These are phyloP conservation scores for Forsythia suspensa DNA, from an alignment of 257 asterid species.

Conservation along the genomic window DNA sequence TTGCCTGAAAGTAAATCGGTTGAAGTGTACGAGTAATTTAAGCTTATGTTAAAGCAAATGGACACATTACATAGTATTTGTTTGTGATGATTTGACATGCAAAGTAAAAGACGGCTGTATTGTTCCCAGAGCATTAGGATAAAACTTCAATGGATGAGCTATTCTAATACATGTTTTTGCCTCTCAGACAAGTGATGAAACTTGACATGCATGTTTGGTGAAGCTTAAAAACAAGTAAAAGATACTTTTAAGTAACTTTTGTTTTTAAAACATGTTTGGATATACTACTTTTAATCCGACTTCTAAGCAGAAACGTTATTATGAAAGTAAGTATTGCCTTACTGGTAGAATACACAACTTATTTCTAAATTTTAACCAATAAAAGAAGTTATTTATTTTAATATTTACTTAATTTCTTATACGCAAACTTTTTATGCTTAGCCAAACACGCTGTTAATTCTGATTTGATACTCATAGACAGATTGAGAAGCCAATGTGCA, in stretches of 20 bases:
- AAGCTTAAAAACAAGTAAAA: not conserved
- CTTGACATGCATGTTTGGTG: not conserved
- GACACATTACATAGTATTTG: not conserved
- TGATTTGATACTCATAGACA: not conserved
- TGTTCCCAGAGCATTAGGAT: not conserved
- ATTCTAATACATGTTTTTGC: not conserved
- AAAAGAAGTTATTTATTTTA: not conserved
- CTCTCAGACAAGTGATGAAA: constrained; percentile 3
- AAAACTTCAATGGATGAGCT: not conserved
- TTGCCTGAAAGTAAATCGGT: not conserved
- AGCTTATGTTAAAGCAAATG: not conserved
- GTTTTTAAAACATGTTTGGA: not conserved
- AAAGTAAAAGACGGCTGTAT: not conserved
- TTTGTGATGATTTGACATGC: not conserved
- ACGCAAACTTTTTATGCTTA: not conserved
- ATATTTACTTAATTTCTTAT: not conserved
- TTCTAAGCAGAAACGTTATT: not conserved
- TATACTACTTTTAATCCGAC: not conserved
- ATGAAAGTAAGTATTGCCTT: not conserved
- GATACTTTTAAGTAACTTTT: not conserved
- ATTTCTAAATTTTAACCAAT: too few relatives aligned
- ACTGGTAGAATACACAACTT: not conserved
- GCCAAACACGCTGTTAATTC: not conserved
- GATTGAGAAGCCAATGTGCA: not conserved
- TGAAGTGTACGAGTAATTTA: not conserved